Evolutionary conservation across 148 eudicot species (phyloP).

Genomic region (Dysphania ambrosioides): DNA sequence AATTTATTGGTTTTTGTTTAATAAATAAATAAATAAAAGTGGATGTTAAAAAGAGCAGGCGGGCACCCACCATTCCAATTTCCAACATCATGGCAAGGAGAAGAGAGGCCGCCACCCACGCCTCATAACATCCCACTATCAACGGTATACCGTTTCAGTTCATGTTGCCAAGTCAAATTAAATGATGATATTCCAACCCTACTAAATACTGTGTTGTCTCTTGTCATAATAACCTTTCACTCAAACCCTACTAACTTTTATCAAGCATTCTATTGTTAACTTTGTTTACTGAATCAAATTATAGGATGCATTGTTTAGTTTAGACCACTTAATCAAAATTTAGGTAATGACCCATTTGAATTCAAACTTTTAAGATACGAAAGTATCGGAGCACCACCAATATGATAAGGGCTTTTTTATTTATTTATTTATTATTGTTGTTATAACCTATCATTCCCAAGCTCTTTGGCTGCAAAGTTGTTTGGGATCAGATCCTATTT

Average conservation of each 20-base stretch:
- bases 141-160: constrained; percentile 23
- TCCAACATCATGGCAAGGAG: constrained; percentile 18
- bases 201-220: too few relatives aligned
- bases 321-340: background rate
- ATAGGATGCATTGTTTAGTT: background rate
- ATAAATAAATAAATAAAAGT: background rate
- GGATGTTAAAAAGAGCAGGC: constrained; percentile 13
- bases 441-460: constrained; percentile 38
- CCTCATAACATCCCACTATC: constrained; percentile 25
- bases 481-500: constrained; percentile 26
- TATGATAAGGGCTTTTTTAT: constrained; percentile 32
- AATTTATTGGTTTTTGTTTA: too few relatives aligned
- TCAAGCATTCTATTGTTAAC: too few relatives aligned
- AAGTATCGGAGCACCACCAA: too few relatives aligned
- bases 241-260: background rate
- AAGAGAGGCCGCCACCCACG: constrained; percentile 13
- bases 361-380: constrained; percentile 31
- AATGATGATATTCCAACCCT: constrained; percentile 31
- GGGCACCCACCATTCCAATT: too few relatives aligned
- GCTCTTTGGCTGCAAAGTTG: constrained; percentile 28
- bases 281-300: too few relatives aligned
- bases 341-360: constrained; percentile 14
- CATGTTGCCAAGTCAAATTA: constrained; percentile 18
- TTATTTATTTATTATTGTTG: too few relatives aligned
- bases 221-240: constrained; percentile 22